Conservation (phyloP, 371 early-diverging fungal species). For the Amoeboaphelidium protococcarum region DNA sequence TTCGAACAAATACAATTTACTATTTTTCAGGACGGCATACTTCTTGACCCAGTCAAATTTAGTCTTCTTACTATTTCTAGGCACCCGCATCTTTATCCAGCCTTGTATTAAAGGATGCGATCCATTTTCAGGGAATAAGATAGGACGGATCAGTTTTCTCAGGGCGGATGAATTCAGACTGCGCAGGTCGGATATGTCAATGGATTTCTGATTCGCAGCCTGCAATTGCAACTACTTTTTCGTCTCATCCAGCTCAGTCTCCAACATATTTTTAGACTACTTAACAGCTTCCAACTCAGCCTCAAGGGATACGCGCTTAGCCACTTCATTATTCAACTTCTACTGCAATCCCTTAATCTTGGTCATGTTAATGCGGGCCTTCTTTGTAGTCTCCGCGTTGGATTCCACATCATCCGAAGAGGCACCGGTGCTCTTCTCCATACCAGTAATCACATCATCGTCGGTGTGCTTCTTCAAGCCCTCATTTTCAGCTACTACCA, state of each 20-base stretch:
- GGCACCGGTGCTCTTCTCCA: not conserved
- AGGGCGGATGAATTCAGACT: not conserved
- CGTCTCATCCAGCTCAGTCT: not conserved
- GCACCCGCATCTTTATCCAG: slow-evolving; percentile 2
- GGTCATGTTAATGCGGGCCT: not conserved
- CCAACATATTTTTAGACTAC: not conserved
- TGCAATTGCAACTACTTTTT: not conserved
- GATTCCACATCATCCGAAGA: not conserved
- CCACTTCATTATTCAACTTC: not conserved
- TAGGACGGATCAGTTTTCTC: not conserved
- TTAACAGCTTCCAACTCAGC: not conserved
- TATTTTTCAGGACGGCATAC: slow-evolving; percentile 6
- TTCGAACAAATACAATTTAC: slow-evolving; percentile 7
- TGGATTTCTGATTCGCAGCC: not conserved
- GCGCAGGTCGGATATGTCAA: not conserved
- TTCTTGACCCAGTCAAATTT: slow-evolving; percentile 1
- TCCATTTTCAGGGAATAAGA: not conserved
- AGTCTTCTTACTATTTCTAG: slow-evolving; percentile 1
- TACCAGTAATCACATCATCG: not conserved
- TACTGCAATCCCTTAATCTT: not conserved
- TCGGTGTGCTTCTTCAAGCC: not conserved
- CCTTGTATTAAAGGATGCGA: not conserved
- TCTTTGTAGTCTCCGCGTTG: not conserved
- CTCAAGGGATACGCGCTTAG: not conserved
- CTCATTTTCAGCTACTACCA: not conserved